phyloP scores from a whole-genome alignment of 2,329 filamentous ascomycete species.

The Calonectria hongkongensis region DNA sequence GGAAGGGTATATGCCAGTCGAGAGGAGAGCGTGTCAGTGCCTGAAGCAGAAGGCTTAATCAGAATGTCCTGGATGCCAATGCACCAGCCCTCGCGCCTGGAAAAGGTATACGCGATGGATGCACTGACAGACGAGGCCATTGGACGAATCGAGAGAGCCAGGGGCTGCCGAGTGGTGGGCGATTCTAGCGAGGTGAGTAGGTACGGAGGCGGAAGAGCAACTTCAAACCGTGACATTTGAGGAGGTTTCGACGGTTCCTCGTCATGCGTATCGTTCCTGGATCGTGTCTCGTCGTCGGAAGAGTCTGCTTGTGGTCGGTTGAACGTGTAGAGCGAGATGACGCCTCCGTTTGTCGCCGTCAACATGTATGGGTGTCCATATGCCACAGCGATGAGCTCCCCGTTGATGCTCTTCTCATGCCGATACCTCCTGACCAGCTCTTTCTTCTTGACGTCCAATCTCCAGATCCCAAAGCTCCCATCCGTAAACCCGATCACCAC shows the following conservation, averaged over 20 bases:
- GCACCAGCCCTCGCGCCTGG: constrained; percentile 87
- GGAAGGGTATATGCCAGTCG: constrained; percentile 62
- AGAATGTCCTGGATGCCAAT: constrained; percentile 94
- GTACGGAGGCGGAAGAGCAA: constrained; percentile 52
- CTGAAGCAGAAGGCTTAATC: constrained; percentile 64
- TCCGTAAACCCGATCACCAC: constrained; percentile 82
- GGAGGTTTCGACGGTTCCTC: constrained; percentile 14
- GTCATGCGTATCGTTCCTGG: constrained; percentile 9
- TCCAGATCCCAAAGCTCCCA: constrained; percentile 83
- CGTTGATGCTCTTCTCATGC: constrained; percentile 78
- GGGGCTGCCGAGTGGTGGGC: constrained; percentile 84
- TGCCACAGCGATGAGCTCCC: constrained; percentile 81
- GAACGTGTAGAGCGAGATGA: constrained; percentile 86
- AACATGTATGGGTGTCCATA: constrained; percentile 85
- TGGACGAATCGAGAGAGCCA: constrained; percentile 88
- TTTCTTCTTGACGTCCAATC: constrained; percentile 67
- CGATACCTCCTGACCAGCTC: constrained; percentile 72
- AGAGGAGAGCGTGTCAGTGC: constrained; percentile 59
- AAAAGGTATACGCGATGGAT: constrained; percentile 90
- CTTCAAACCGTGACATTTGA: constrained; percentile 8
- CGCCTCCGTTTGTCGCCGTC: constrained; percentile 83
- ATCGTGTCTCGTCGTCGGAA: constrained; percentile 30
- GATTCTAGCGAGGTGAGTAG: constrained; percentile 88
- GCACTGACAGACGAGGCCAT: constrained; percentile 80
- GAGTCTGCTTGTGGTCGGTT: constrained; percentile 51